phyloP scores from a whole-genome alignment of 768 basidiomycete genomes.

The Tremella mesenterica region DNA sequence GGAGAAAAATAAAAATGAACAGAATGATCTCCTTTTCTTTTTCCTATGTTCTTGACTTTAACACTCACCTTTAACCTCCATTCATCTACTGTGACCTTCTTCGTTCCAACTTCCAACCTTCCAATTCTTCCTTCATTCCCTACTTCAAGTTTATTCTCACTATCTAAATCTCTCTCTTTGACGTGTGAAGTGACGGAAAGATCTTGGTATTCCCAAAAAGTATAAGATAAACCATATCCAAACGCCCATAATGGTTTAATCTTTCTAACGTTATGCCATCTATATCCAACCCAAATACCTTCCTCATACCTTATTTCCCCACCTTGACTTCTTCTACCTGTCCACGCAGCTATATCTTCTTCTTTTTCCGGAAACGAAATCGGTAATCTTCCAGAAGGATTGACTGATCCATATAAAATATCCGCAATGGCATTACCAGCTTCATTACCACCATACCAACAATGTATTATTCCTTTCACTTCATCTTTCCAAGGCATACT shows the following conservation, averaged over 20 bases:
- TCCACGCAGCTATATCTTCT: conserved; percentile 58
- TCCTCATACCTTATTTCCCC: conserved; percentile 28
- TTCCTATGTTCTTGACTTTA: conserved; percentile 54
- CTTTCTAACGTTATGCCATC: conserved; percentile 54
- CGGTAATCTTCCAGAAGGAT: conserved; percentile 41
- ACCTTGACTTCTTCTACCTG: conserved; percentile 49
- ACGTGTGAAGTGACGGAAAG: conserved; percentile 44
- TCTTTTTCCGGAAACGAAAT: conserved; percentile 52
- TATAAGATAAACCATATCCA: conserved; percentile 70
- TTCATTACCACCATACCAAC: conserved; percentile 45
- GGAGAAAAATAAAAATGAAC: conserved; percentile 58
- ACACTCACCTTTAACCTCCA: conserved; percentile 24
- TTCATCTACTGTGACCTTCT: conserved; percentile 16
- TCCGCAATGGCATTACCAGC: conserved; percentile 42
- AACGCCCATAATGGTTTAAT: conserved; percentile 60
- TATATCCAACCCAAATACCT: conserved; percentile 44
- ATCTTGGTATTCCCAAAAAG: conserved; percentile 55
- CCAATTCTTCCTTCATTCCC: neutral
- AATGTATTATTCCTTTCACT: conserved; percentile 54
- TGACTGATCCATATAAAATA: conserved; percentile 38
- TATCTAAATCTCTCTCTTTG: neutral
- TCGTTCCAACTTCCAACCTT: too few relatives aligned
- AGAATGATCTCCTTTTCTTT: conserved; percentile 54
- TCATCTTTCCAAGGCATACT: conserved; percentile 64
- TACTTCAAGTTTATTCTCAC: too few relatives aligned